Conservation (phyloP, 2,329 filamentous ascomycete genomes). For the Ophiocordyceps camponoti-saundersi region DNA sequence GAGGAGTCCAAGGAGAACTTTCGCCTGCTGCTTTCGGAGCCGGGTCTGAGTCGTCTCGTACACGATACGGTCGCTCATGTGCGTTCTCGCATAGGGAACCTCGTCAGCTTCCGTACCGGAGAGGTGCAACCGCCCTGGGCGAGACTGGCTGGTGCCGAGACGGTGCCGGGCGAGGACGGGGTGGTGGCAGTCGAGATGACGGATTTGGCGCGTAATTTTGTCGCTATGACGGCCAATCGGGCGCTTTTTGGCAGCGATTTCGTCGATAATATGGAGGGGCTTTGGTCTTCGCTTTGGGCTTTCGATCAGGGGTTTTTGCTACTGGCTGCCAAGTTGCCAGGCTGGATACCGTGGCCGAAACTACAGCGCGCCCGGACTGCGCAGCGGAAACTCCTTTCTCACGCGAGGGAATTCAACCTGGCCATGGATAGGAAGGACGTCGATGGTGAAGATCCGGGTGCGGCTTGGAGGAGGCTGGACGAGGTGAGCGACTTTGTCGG, state of each 20-base stretch:
- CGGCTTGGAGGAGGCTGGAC: slow-evolving; percentile 19
- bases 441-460: slow-evolving; percentile 13
- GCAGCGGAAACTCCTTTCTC: slow-evolving; percentile 10
- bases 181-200: slow-evolving; percentile 17
- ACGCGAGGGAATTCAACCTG: slow-evolving; percentile 15
- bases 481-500: slow-evolving; percentile 17
- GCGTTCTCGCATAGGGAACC: slow-evolving; percentile 14
- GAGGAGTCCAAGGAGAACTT: slow-evolving; percentile 11
- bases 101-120: slow-evolving; percentile 20
- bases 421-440: slow-evolving; percentile 17
- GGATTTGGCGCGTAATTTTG: slow-evolving; percentile 17
- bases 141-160: slow-evolving; percentile 12
- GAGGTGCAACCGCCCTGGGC: slow-evolving; percentile 22
- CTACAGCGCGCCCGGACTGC: slow-evolving; percentile 15
- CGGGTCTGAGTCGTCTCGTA: slow-evolving; percentile 9
- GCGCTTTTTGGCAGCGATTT: slow-evolving; percentile 23
- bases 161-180: slow-evolving; percentile 9
- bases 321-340: slow-evolving; percentile 13
- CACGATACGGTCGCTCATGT: slow-evolving; percentile 7
- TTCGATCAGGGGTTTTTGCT: slow-evolving; percentile 17
- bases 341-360: slow-evolving; percentile 15
- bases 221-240: slow-evolving; percentile 15
- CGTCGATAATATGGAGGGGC: slow-evolving; percentile 20
- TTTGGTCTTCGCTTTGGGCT: slow-evolving; percentile 19
- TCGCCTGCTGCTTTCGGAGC: slow-evolving; percentile 10